phyloP scores from a whole-genome alignment of 202 grass and related monocot species.

The Zoysia matrella region DNA sequence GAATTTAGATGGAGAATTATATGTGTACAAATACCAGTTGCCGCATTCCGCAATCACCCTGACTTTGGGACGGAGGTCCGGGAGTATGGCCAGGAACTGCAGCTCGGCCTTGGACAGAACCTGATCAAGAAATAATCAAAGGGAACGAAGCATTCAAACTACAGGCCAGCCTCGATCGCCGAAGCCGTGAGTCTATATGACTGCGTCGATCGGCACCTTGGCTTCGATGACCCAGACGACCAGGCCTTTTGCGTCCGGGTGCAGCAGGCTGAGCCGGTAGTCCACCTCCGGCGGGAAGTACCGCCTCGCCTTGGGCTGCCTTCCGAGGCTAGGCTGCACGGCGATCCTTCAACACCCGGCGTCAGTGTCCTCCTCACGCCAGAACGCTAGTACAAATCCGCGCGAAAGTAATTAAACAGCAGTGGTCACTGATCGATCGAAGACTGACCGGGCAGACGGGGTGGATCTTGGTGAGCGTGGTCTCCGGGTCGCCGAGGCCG shows the following conservation, averaged over 20 bases:
- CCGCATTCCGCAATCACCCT: slow-evolving; percentile 81
- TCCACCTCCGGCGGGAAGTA: slow-evolving; percentile 96
- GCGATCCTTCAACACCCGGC: background rate
- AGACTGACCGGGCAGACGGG: slow-evolving; percentile 79
- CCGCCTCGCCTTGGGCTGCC: slow-evolving; percentile 89
- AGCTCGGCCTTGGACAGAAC: slow-evolving; percentile 94
- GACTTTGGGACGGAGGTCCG: slow-evolving; percentile 80
- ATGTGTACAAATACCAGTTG: slow-evolving; percentile 59
- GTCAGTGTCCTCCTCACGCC: too few relatives aligned
- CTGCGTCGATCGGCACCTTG: slow-evolving; percentile 54
- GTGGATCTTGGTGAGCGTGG: slow-evolving; percentile 91
- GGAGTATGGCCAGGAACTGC: slow-evolving; percentile 90
- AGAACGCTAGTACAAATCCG: too few relatives aligned
- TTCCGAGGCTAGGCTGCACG: slow-evolving; percentile 84
- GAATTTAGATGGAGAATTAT: background rate
- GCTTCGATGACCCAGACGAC: slow-evolving; percentile 87
- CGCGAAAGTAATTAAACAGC: too few relatives aligned
- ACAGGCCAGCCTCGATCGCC: too few relatives aligned
- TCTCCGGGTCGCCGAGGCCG: slow-evolving; percentile 82
- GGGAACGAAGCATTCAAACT: background rate
- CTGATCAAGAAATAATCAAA: slow-evolving; percentile 14
- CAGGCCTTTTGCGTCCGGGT: slow-evolving; percentile 87
- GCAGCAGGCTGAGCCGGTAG: slow-evolving; percentile 85
- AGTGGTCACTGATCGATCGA: background rate
- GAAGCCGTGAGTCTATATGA: too few relatives aligned